A percentile compares a stretch with the other conserved stretches of the same genome.
Conservation (phyloP, 2,329 filamentous ascomycete species). For the Arthrobotrys musiformis region DNA sequence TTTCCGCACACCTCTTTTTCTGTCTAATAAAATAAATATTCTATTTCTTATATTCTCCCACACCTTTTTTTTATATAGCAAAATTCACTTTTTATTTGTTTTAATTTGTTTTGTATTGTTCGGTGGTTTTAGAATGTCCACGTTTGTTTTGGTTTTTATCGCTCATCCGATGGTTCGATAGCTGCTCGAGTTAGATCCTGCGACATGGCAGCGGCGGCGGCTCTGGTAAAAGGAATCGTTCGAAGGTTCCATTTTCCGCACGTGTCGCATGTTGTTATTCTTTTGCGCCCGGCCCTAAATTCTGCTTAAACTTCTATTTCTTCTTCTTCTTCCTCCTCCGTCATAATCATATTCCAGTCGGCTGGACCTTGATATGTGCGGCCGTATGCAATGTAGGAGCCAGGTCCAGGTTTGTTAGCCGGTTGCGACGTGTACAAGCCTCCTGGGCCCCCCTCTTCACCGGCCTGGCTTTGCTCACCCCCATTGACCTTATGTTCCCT, state of each 20-base stretch:
- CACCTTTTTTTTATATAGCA: not conserved
- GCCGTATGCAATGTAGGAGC: constrained; percentile 41
- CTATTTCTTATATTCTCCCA: constrained; percentile 5
- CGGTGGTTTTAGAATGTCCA: not conserved
- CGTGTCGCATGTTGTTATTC: constrained; percentile 45
- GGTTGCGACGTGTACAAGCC: constrained; percentile 55
- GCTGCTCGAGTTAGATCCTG: constrained; percentile 16
- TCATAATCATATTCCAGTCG: too few relatives aligned
- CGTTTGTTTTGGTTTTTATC: constrained; percentile 14
- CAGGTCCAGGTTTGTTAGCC: constrained; percentile 52
- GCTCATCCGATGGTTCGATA: constrained; percentile 31
- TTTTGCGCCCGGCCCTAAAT: not conserved
- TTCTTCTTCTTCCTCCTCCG: not conserved
- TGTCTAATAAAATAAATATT: not conserved
- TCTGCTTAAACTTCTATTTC: not conserved
- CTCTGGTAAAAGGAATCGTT: constrained; percentile 3
- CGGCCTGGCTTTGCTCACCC: too few relatives aligned
- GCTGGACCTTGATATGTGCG: constrained; percentile 38
- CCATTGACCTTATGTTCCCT: not conserved
- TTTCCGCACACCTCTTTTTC: not conserved
- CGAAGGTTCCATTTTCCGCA: constrained; percentile 24
- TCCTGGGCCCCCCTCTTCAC: not conserved
- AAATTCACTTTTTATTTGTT: constrained; percentile 4
- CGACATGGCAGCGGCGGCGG: not conserved
- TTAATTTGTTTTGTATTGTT: not conserved